Conservation (phyloP, 768 basidiomycete genomes). For the Hemileccinum rubropunctum region DNA sequence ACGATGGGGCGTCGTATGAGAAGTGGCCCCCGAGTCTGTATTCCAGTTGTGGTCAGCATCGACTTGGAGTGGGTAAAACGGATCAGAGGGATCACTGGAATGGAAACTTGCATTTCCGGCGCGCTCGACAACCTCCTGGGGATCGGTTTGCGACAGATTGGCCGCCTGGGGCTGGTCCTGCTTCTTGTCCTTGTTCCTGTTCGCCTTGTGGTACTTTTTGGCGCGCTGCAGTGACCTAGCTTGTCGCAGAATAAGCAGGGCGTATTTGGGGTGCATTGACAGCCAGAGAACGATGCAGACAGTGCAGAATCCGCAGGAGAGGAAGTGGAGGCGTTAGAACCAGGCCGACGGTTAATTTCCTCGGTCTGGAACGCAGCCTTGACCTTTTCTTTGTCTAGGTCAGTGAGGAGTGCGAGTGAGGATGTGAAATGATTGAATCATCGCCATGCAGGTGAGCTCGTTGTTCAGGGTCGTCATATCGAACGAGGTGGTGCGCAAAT, state of each 20-base stretch:
- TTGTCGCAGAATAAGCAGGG: not conserved
- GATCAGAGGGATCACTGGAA: not conserved
- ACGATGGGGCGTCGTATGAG: not conserved
- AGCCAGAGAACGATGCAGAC: not conserved
- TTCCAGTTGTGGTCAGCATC: slow-evolving; percentile 1
- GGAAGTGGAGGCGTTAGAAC: not conserved
- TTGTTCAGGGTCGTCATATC: not conserved
- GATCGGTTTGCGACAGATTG: not conserved
- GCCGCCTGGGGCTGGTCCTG: not conserved
- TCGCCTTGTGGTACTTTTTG: not conserved
- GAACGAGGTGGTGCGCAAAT: not conserved
- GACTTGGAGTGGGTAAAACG: not conserved
- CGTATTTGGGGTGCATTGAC: not conserved
- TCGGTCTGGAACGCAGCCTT: slow-evolving; percentile 1
- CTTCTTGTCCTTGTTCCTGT: not conserved
- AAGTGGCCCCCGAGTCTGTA: not conserved
- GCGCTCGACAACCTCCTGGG: not conserved
- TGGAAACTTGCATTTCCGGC: not conserved
- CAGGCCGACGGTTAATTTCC: not conserved
- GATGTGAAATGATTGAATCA: slow-evolving; percentile 16
- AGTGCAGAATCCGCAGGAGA: not conserved
- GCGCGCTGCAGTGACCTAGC: not conserved
- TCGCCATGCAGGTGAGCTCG: slow-evolving; percentile 9
- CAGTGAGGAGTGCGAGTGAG: slow-evolving; percentile 6
- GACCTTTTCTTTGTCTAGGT: slow-evolving; percentile 8